phyloP scores from a whole-genome alignment of 495 filamentous ascomycete genomes.

The Bathelium albidoporum region DNA sequence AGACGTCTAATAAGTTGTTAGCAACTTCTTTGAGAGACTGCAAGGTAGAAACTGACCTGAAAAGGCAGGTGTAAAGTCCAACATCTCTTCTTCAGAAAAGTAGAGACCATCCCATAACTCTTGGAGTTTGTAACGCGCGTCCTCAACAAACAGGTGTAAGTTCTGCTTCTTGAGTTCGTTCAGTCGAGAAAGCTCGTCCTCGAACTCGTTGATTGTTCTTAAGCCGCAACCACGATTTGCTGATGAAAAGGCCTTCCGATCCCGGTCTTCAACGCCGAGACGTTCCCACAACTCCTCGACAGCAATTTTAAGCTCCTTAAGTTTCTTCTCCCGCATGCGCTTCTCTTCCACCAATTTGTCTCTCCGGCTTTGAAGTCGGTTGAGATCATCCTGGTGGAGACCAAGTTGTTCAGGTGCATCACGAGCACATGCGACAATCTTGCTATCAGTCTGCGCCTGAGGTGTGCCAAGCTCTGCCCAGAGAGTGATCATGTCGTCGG shows the following conservation, averaged over 20 bases:
- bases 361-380: slow-evolving; percentile 56
- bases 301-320: slow-evolving; percentile 61
- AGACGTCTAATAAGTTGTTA: slow-evolving; percentile 42
- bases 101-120: slow-evolving; percentile 91
- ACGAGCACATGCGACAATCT: slow-evolving; percentile 78
- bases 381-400: slow-evolving; percentile 74
- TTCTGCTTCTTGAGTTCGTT: slow-evolving; percentile 93
- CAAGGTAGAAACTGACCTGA: slow-evolving; percentile 45
- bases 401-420: slow-evolving; percentile 89
- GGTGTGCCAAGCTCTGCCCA: slow-evolving; percentile 94
- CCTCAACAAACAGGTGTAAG: slow-evolving; percentile 88
- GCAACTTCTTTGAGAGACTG: slow-evolving; percentile 1
- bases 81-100: slow-evolving; percentile 95
- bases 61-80: slow-evolving; percentile 91
- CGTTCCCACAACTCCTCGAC: slow-evolving; percentile 85
- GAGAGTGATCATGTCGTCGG: slow-evolving; percentile 79
- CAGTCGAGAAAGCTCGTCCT: slow-evolving; percentile 74
- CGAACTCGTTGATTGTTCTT: slow-evolving; percentile 83
- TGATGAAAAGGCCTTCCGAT: slow-evolving; percentile 70
- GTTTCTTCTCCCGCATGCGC: slow-evolving; percentile 66
- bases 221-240: slow-evolving; percentile 69
- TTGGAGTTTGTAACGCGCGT: slow-evolving; percentile 78
- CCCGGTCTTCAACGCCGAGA: slow-evolving; percentile 67
- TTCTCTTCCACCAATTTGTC: slow-evolving; percentile 93
- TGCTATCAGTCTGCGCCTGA: slow-evolving; percentile 78